These are phyloP conservation scores for Naganishia friedmannii DNA, from an alignment of 768 basidiomycete genomes.

Conservation along the genomic window DNA sequence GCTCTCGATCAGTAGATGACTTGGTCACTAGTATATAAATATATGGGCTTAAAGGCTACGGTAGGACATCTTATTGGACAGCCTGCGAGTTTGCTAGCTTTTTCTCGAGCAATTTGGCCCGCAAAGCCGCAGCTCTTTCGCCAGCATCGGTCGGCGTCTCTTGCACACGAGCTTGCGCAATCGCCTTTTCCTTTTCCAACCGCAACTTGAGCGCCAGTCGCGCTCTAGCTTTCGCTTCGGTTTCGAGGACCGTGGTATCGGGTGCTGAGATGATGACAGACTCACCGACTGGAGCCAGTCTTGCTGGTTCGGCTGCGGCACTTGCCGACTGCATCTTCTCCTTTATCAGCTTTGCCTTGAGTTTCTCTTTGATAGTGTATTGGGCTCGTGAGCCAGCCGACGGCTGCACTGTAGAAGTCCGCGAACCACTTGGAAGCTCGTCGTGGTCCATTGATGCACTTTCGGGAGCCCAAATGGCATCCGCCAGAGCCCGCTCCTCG, in stretches of 20 bases:
- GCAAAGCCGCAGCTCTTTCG: slow-evolving; percentile 23
- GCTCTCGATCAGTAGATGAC: background rate
- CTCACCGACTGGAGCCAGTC: background rate
- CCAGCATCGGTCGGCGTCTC: background rate
- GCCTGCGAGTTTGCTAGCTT: slow-evolving; percentile 13
- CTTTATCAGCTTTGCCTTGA: slow-evolving; percentile 27
- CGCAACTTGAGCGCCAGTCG: slow-evolving; percentile 22
- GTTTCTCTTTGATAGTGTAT: slow-evolving; percentile 18
- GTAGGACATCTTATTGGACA: background rate
- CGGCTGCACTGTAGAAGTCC: background rate
- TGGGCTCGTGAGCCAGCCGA: background rate
- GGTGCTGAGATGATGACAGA: too few species aligned
- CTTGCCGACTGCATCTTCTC: slow-evolving; percentile 22
- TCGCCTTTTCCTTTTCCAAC: slow-evolving; percentile 22
- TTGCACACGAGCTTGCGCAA: slow-evolving; percentile 4
- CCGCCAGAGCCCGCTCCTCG: slow-evolving; percentile 17
- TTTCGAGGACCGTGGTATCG: background rate
- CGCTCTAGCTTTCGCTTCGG: slow-evolving; percentile 25
- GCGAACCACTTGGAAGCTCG: background rate
- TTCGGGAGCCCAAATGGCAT: slow-evolving; percentile 21
- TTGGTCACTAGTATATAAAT: background rate
- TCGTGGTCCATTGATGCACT: background rate
- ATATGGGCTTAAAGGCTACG: background rate
- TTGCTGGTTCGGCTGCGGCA: background rate
- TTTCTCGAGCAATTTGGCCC: slow-evolving; percentile 24